A percentile compares a stretch with the other conserved stretches of the same genome.
phyloP scores from a whole-genome alignment of 441 rosid species.

The Sinapis alba region DNA sequence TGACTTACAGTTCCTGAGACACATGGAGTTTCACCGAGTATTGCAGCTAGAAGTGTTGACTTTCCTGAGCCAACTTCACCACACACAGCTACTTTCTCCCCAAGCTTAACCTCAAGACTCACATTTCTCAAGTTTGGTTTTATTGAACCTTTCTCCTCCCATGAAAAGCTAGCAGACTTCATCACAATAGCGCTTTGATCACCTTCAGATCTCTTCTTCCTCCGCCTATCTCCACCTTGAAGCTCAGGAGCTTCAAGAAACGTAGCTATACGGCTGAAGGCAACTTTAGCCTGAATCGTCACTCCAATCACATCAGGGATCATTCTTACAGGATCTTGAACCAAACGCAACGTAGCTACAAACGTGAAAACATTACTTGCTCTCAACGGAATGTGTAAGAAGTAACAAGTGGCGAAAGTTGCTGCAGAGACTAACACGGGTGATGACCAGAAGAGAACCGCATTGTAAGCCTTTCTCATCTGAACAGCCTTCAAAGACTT shows the following conservation, averaged over 20 bases:
- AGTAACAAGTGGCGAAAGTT: slow-evolving; percentile 84
- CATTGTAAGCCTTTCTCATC: slow-evolving; percentile 63
- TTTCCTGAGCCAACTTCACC: slow-evolving; percentile 99
- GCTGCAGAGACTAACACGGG: slow-evolving; percentile 89
- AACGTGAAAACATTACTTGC: slow-evolving; percentile 96
- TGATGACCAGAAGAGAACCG: slow-evolving; percentile 81
- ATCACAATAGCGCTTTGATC: slow-evolving; percentile 42
- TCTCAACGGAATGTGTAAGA: slow-evolving; percentile 68
- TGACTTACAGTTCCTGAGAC: slow-evolving; percentile 72
- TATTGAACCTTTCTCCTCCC: slow-evolving; percentile 63
- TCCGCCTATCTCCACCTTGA: slow-evolving; percentile 51
- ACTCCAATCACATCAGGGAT: slow-evolving; percentile 95
- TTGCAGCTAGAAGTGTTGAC: slow-evolving; percentile 86
- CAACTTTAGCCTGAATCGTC: slow-evolving; percentile 90
- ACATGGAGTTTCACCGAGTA: slow-evolving; percentile 87
- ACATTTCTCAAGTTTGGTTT: slow-evolving; percentile 70
- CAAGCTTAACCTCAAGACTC: slow-evolving; percentile 57
- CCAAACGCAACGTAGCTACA: slow-evolving; percentile 83
- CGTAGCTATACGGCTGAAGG: slow-evolving; percentile 71
- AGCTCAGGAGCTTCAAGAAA: slow-evolving; percentile 96
- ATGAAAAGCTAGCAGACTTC: slow-evolving; percentile 70
- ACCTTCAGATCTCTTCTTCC: slow-evolving; percentile 41
- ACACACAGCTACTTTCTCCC: slow-evolving; percentile 87
- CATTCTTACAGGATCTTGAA: slow-evolving; percentile 81
- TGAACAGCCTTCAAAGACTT: slow-evolving; percentile 86